Evolutionary conservation across 2,329 filamentous ascomycete genomes (phyloP), one percentile per base, ranked within the genome.

Genomic region (Metarhizium anisopliae): DNA sequence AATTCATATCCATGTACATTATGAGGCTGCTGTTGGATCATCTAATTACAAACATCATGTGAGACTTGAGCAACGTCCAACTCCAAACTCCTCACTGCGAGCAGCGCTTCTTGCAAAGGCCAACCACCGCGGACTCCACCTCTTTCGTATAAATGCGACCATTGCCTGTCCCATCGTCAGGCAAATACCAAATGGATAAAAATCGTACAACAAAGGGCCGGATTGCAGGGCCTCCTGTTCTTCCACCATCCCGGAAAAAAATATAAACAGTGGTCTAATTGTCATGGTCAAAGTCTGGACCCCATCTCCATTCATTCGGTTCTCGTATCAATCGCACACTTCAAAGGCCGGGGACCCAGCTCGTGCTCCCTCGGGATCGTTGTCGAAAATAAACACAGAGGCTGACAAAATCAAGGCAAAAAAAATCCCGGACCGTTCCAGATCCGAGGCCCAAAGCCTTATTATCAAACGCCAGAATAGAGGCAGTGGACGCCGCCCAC

Each of bases 81-180:
- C 56, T 55, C 56, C 56, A 57, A 55, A 55, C 50, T 45, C 56
- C 45, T 38, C 50, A 32, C 43, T 42, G 38, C 14, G n/a, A 47
- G 47, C 25, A 29, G 20, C 7, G 3, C 45, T 14, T 16, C 14
- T 30, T 14, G 18, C 11, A 6, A 13, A 16, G 45, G 25, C 20
- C 25, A 14, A 49, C 20, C 25, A 8, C 20, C 45, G 45, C 6
- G 45, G 10, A 49, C 30, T 49, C 45, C 45, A 49, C 45, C 45
- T 49, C 45, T 29, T 49, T 49, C 45, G n/a, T 49, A 11, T 49
- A 49, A 47, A 56, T 54, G 55, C 55, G 51, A 38, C 43, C 42
- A 36, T 49, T 30, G 10, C 45, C 45, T 20, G 45, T 16, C 45
- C 25, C 25, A 30, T 30, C 20, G 14, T 29, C 10, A 30, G 45